phyloP scores from a whole-genome alignment of 129 eudicot genomes.

The Centaurea solstitialis region DNA sequence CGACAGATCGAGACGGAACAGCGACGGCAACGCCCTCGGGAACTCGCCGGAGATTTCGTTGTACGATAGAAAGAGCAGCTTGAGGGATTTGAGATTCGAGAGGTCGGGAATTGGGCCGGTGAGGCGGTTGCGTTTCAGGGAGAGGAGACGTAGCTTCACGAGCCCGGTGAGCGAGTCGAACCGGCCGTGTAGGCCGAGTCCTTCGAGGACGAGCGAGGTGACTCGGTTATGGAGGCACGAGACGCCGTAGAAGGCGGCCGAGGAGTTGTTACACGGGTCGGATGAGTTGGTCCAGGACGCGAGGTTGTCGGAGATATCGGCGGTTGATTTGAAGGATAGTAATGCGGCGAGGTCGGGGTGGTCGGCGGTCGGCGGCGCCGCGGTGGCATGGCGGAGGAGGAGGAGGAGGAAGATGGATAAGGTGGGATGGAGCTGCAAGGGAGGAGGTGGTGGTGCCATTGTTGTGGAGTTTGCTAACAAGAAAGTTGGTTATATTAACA shows the following conservation, averaged over 20 bases:
- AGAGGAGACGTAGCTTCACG: conserved; percentile 62
- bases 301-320: conserved; percentile 45
- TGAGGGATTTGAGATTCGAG: conserved; percentile 48
- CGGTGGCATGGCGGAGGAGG: conserved; percentile 31
- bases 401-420: conserved; percentile 7
- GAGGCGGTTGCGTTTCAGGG: conserved; percentile 56
- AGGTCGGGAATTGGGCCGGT: conserved; percentile 67
- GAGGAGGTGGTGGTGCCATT: conserved; percentile 24
- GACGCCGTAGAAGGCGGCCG: conserved; percentile 59
- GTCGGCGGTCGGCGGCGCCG: conserved; percentile 11
- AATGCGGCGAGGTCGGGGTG: conserved; percentile 56
- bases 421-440: not conserved
- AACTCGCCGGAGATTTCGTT: conserved; percentile 60
- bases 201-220: conserved; percentile 63
- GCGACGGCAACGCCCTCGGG: conserved; percentile 41
- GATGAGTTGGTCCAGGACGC: conserved; percentile 59
- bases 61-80: conserved; percentile 52
- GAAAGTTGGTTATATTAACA: not conserved
- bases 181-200: conserved; percentile 44
- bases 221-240: conserved; percentile 68
- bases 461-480: conserved; percentile 10
- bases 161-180: conserved; percentile 48
- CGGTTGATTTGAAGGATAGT: conserved; percentile 60
- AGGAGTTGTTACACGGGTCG: conserved; percentile 44
- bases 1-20: conserved; percentile 69